Evolutionary conservation across 78 protist genomes (phyloP).

Genomic region (Speleostelium caveatum): DNA sequence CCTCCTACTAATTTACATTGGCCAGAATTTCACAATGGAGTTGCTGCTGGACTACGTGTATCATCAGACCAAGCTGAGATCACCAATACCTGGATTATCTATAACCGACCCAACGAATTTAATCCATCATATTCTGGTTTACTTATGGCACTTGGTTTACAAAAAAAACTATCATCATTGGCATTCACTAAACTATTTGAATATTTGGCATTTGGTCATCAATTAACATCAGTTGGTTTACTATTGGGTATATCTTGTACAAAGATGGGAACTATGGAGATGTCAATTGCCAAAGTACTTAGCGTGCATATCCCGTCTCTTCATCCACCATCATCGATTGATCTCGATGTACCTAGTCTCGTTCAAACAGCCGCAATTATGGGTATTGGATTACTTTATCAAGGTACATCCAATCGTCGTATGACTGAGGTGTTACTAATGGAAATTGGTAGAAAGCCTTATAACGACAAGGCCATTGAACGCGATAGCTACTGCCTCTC

Average conservation of each 20-base stretch:
- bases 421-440: conserved; percentile 87
- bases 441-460: conserved; percentile 85
- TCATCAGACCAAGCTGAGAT: conserved; percentile 28
- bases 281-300: conserved; percentile 84
- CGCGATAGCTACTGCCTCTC: conserved; percentile 89
- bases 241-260: conserved; percentile 91
- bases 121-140: conserved; percentile 82
- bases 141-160: conserved; percentile 91
- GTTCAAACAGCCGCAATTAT: conserved; percentile 91
- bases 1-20: conserved; percentile 52
- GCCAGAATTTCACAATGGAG: conserved; percentile 95
- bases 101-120: conserved; percentile 74
- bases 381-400: conserved; percentile 93
- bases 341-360: conserved; percentile 86
- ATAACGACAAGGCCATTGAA: conserved; percentile 65
- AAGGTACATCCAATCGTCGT: conserved; percentile 82
- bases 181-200: conserved; percentile 77
- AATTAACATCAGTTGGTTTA: conserved; percentile 87
- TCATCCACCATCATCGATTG: conserved; percentile 89
- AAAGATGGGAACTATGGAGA: conserved; percentile 85
- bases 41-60: conserved; percentile 88
- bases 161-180: conserved; percentile 83
- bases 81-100: conserved; percentile 81
- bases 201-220: conserved; percentile 82
- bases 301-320: conserved; percentile 92